These are phyloP conservation scores for Ophiostoma quercus DNA, from an alignment of 2,329 filamentous ascomycete genomes.

Conservation along the genomic window DNA sequence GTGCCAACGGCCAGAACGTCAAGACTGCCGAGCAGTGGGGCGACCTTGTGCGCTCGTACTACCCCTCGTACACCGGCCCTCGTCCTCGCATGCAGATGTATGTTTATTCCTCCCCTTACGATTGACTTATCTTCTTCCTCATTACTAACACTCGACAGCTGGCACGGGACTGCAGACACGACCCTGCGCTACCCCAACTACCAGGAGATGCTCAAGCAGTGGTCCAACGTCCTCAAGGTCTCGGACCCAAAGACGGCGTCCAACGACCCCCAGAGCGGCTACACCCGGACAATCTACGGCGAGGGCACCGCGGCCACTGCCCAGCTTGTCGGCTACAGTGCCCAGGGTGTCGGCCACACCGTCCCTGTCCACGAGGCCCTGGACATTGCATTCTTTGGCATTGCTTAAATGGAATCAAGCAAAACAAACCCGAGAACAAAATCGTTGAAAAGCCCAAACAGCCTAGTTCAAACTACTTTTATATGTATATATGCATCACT, in stretches of 20 bases:
- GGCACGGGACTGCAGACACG: conserved; percentile 38
- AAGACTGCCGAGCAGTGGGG: conserved; percentile 1
- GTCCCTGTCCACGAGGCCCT: conserved; percentile 31
- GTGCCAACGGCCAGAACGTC: background rate
- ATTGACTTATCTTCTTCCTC: background rate
- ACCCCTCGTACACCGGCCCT: background rate
- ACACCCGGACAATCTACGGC: conserved; percentile 21
- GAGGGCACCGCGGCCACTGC: conserved; percentile 30
- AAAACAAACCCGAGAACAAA: background rate
- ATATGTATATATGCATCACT: background rate
- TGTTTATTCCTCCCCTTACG: background rate
- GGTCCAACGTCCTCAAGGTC: conserved; percentile 43
- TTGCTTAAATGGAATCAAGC: background rate
- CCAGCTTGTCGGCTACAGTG: conserved; percentile 31
- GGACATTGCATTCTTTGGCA: conserved; percentile 32
- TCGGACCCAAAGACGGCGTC: conserved; percentile 32
- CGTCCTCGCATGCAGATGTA: background rate
- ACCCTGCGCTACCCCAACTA: conserved; percentile 38
- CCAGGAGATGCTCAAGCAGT: conserved; percentile 42
- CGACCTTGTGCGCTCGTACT: background rate
- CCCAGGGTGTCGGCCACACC: conserved; percentile 32
- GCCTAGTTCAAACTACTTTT: background rate
- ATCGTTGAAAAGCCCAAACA: background rate
- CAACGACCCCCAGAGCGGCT: conserved; percentile 23
- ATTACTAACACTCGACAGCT: conserved; percentile 17